Evolutionary conservation across 352 stramenopile genomes (phyloP), one percentile per base, ranked within the genome.

Genomic region (Phytopythium ostracodes): DNA sequence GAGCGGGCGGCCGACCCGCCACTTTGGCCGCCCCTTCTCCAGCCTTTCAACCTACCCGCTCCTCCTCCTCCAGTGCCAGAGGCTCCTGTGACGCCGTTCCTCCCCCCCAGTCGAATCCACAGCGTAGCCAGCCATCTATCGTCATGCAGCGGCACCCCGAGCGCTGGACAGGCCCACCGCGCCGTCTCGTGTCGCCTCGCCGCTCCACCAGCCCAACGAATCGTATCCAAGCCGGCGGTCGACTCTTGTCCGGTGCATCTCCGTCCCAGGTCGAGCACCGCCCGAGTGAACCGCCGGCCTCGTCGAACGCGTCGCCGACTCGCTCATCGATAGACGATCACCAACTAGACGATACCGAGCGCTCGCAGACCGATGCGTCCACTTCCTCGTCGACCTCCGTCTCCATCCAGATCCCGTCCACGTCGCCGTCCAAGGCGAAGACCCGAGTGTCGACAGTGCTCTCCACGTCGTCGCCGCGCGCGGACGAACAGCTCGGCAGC

Each of bases 401-500:
- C 17, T 54, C 25, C 15, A 54, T 54, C 47, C 47, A 54, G 47
- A 54, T 54, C 22, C 47, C 47, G 24, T 33, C 46, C 46, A 31
- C 46, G 14, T 52, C 24, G 24, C 46, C 46, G 17, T n/a, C 46
- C 46, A 52, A 52, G 24, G 22, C 46, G 2, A n/a, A 18, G 4
- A 11, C 22, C 1, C 46, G 46, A 33, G 14, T 20, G 27, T 38
- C 47, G 17, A 6, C 14, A 0, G 12, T 3, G 15, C 24, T 31
- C 25, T 35, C 47, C 14, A 11, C 27, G 12, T 14, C 27, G 3
- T 35, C 47, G 4, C 77, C 79, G 10, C 70, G 79, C 18, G 55
- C 79, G 42, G 82, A 92, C 63, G 74, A 68, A 5, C 81, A 92
- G 27, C 71, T 94, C 0, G 83, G 78, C 4, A 81, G 77, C 0